Percentiles rank a stretch among this genome's conserved stretches.
phyloP scores from a whole-genome alignment of 306 rosid genomes.

The Cicer arietinum region DNA sequence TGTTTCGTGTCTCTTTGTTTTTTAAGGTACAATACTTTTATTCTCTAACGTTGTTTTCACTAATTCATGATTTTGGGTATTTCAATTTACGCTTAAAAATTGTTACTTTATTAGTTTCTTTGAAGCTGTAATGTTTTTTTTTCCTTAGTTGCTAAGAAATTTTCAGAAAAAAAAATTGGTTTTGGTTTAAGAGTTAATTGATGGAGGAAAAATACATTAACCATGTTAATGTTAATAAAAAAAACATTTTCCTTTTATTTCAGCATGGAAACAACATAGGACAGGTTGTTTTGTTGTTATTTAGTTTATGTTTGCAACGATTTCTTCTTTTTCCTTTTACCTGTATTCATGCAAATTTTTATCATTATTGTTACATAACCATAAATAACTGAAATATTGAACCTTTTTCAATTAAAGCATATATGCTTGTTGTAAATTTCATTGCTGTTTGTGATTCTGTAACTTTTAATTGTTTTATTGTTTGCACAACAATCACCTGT shows the following conservation, averaged over 20 bases:
- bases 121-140: neutral
- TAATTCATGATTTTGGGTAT: constrained; percentile 10
- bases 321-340: constrained; percentile 44
- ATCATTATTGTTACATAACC: constrained; percentile 18
- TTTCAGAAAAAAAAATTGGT: neutral
- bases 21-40: constrained; percentile 47
- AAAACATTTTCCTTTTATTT: neutral
- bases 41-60: constrained; percentile 9
- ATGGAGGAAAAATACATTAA: neutral
- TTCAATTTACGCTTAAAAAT: constrained; percentile 37
- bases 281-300: constrained; percentile 39
- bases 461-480: neutral
- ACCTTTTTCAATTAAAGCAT: constrained; percentile 23
- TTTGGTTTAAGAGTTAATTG: constrained; percentile 12
- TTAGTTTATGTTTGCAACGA: constrained; percentile 46
- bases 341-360: constrained; percentile 41
- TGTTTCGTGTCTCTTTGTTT: constrained; percentile 9
- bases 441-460: constrained; percentile 23
- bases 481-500: constrained; percentile 25
- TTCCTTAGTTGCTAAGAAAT: constrained; percentile 45
- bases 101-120: constrained; percentile 15
- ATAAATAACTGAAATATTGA: constrained; percentile 20
- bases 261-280: constrained; percentile 23
- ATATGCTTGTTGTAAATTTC: constrained; percentile 34
- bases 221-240: constrained; percentile 11